These are phyloP conservation scores for Colletotrichum phormii DNA, from an alignment of 2,329 filamentous ascomycete species.

Conservation along the genomic window DNA sequence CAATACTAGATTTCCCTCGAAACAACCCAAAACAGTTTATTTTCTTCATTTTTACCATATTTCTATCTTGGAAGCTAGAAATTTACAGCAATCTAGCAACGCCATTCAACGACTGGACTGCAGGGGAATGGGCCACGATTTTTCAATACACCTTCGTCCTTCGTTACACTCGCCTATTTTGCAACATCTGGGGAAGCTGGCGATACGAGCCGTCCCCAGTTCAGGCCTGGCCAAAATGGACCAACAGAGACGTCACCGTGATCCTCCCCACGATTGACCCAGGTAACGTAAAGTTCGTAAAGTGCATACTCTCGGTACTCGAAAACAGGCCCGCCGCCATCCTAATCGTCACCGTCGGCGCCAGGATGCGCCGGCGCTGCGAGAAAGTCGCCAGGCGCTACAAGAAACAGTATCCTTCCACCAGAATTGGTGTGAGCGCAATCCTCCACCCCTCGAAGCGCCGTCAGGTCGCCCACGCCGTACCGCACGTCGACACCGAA, in stretches of 20 bases:
- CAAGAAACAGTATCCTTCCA: constrained; percentile 33
- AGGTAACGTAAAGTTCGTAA: constrained; percentile 50
- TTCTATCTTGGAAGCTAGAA: not conserved
- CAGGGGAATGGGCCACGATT: not conserved
- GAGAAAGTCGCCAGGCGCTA: not conserved
- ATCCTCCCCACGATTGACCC: constrained; percentile 65
- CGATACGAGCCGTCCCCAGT: constrained; percentile 51
- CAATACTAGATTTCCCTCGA: not conserved
- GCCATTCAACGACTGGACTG: not conserved
- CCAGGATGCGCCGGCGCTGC: constrained; percentile 6
- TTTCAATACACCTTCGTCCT: constrained; percentile 3
- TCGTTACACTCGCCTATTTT: constrained; percentile 6
- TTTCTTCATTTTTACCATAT: not conserved
- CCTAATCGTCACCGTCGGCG: constrained; percentile 59
- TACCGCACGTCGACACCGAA: constrained; percentile 49
- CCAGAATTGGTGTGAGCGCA: constrained; percentile 46
- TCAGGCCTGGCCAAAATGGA: constrained; percentile 44
- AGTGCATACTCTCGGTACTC: constrained; percentile 54
- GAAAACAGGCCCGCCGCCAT: constrained; percentile 51
- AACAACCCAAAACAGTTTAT: not conserved
- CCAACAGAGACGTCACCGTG: constrained; percentile 57
- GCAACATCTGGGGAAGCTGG: constrained; percentile 38
- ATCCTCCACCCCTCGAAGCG: constrained; percentile 59
- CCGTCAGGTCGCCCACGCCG: constrained; percentile 55
- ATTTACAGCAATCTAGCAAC: no score